phyloP scores from a whole-genome alignment of 225 moss, liverwort and hornwort genomes.

The Thuidium tamariscinum region DNA sequence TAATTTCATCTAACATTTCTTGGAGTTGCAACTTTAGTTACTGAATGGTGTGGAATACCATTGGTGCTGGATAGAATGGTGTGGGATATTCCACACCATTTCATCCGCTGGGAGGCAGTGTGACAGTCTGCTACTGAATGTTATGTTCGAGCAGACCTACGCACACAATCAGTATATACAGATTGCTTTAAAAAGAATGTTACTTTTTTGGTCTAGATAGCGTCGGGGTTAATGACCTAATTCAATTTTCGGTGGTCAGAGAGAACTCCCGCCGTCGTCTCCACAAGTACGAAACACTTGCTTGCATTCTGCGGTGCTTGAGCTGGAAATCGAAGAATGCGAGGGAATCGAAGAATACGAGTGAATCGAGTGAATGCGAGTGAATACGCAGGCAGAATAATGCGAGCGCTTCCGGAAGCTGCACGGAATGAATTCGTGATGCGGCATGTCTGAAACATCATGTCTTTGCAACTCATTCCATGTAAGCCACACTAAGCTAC shows the following conservation, averaged over 20 bases:
- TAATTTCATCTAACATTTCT: no score
- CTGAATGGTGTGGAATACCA: no score
- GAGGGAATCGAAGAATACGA: no score
- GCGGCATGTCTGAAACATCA: not conserved
- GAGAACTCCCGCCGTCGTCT: not conserved
- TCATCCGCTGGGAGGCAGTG: no score
- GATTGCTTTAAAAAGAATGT: not conserved
- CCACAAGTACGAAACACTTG: not conserved
- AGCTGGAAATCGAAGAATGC: not conserved
- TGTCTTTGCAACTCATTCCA: not conserved
- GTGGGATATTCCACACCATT: no score
- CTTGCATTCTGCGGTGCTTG: rapidly evolving
- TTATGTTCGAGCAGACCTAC: no score
- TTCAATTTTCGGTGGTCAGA: not conserved
- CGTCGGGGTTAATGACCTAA: not conserved
- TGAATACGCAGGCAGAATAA: not conserved
- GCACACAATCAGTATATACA: no score
- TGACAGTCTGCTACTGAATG: no score
- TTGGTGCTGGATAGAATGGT: no score
- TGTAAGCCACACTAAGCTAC: not conserved
- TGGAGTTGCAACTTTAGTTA: no score
- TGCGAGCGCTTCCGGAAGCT: not conserved
- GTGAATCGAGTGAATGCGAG: not conserved
- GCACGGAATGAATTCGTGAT: not conserved
- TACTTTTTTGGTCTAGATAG: not conserved